These are phyloP conservation scores for Stachybotrys chartarum DNA, from an alignment of 2,329 filamentous ascomycete species.

Conservation along the genomic window DNA sequence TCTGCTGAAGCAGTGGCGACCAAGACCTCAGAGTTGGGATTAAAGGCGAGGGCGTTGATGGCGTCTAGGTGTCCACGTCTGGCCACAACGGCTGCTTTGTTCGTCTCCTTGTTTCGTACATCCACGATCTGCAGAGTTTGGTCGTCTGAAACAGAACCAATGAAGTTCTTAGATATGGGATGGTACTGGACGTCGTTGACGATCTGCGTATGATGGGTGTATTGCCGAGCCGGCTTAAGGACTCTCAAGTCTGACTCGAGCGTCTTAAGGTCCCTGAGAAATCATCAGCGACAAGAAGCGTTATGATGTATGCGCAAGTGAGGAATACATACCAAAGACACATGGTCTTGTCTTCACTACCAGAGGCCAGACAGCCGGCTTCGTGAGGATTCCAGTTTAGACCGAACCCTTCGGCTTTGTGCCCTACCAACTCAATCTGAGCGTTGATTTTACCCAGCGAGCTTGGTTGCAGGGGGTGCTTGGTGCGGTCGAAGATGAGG, in stretches of 20 bases:
- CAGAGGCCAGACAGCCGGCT: conserved; percentile 76
- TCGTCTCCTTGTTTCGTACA: conserved; percentile 60
- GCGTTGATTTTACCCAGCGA: conserved; percentile 59
- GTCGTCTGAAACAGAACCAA: conserved; percentile 93
- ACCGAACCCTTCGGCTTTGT: conserved; percentile 84
- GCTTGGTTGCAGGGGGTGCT: conserved; percentile 74
- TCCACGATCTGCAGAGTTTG: conserved; percentile 89
- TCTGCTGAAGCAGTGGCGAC: conserved; percentile 92
- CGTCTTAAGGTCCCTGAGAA: conserved; percentile 66
- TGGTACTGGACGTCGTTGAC: conserved; percentile 98
- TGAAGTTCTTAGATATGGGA: conserved; percentile 73
- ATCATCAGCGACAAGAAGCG: conserved; percentile 8
- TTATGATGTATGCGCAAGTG: background rate
- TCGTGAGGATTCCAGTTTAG: conserved; percentile 86
- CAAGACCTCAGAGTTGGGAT: conserved; percentile 81
- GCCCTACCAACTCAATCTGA: conserved; percentile 78
- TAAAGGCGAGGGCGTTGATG: conserved; percentile 94
- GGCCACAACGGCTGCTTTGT: conserved; percentile 61
- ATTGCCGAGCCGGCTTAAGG: conserved; percentile 65
- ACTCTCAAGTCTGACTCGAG: conserved; percentile 63
- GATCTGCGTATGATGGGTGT: conserved; percentile 80
- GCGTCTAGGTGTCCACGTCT: conserved; percentile 78
- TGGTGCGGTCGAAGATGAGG: conserved; percentile 91
- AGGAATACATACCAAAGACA: conserved; percentile 62
- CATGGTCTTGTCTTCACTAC: conserved; percentile 88